Conservation (phyloP, 2,329 filamentous ascomycete genomes). For the Escovopsis sp. region DNA sequence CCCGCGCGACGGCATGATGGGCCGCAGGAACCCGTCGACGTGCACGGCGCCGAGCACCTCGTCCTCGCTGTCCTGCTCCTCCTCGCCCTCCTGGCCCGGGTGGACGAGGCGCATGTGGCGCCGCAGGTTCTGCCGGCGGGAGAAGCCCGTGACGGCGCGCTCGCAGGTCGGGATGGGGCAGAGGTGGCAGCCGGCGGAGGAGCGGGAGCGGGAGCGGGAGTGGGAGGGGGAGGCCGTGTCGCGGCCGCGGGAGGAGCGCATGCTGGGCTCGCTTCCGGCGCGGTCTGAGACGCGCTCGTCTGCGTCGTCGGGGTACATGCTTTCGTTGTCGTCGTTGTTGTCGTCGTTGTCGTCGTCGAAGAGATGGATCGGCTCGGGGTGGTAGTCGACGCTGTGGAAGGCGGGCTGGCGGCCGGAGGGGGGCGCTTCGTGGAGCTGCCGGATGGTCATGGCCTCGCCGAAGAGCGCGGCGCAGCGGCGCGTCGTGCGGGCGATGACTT, state of each 20-base stretch:
- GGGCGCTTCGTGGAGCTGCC: slow-evolving; percentile 31
- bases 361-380: slow-evolving; percentile 14
- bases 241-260: slow-evolving; percentile 11
- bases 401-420: slow-evolving; percentile 9
- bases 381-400: slow-evolving; percentile 15
- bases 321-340: slow-evolving; percentile 9
- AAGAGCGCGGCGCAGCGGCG: slow-evolving; percentile 66
- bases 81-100: slow-evolving; percentile 19
- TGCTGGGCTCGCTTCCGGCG: slow-evolving; percentile 8
- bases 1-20: slow-evolving; percentile 33
- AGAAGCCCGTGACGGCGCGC: slow-evolving; percentile 23
- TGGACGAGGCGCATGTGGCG: slow-evolving; percentile 26
- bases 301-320: slow-evolving; percentile 8
- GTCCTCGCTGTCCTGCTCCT: slow-evolving; percentile 29
- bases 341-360: slow-evolving; percentile 4
- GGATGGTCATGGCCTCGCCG: slow-evolving; percentile 52
- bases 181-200: slow-evolving; percentile 19
- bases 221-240: slow-evolving; percentile 6
- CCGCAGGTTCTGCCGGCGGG: slow-evolving; percentile 20
- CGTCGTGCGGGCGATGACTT: slow-evolving; percentile 53
- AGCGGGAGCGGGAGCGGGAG: slow-evolving; percentile 16
- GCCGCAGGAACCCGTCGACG: slow-evolving; percentile 50
- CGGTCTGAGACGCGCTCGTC: not conserved
- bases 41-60: slow-evolving; percentile 50
- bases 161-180: slow-evolving; percentile 24